A percentile compares a stretch with the other conserved stretches of the same genome.
Conservation (phyloP, 495 filamentous ascomycete species). For the Cudoniella acicularis region DNA sequence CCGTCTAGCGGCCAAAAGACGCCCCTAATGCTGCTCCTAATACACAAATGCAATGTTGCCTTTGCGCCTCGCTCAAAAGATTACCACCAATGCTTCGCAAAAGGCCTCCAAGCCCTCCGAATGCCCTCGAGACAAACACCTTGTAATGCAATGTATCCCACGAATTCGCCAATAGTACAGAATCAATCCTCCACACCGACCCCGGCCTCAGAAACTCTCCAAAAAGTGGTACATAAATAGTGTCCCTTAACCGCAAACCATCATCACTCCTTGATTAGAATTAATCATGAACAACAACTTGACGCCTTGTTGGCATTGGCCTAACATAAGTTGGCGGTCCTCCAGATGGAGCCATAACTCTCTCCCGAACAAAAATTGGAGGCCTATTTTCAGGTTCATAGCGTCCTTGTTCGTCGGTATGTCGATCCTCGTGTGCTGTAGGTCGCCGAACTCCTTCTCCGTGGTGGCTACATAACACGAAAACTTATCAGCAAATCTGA, state of each 20-base stretch:
- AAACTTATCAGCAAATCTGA: neutral
- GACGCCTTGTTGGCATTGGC: slow-evolving; percentile 6
- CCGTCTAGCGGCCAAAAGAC: too few species aligned
- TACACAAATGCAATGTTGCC: neutral
- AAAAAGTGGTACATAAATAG: neutral
- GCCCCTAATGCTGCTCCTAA: too few species aligned
- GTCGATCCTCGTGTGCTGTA: neutral
- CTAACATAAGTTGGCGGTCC: slow-evolving; percentile 3
- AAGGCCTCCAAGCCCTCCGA: too few species aligned
- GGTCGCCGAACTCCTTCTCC: neutral
- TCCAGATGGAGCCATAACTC: neutral
- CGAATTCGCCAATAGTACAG: neutral
- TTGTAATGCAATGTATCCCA: too few species aligned
- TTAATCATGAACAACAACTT: slow-evolving; percentile 6
- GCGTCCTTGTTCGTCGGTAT: neutral
- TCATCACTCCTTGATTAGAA: neutral
- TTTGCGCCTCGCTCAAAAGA: neutral
- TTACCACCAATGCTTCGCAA: neutral
- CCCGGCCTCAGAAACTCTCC: neutral
- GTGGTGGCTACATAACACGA: neutral
- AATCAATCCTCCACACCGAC: too few species aligned
- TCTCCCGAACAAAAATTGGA: neutral
- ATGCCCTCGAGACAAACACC: too few species aligned
- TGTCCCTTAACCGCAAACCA: too few species aligned
- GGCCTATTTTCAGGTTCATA: neutral